Base-by-base conservation (phyloP, 2,329 filamentous ascomycete genomes). In the Cercospora sp. region DNA sequence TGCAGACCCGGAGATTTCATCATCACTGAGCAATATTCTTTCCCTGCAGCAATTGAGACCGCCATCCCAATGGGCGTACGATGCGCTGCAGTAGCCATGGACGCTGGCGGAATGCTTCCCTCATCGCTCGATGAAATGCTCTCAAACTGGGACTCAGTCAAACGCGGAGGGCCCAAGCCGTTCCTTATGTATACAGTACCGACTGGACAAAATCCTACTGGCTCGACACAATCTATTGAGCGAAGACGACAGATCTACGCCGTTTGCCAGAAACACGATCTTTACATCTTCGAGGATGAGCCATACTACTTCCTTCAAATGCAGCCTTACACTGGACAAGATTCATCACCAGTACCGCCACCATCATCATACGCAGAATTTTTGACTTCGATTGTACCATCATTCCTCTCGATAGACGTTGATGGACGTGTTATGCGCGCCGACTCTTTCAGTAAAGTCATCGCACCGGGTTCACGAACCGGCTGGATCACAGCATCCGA, bases 271-370 rank as follows among this genome's bases (percentile, higher is more conserved):
- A 93, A 92, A 81, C 92, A 97, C 79, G 91, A 97, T 76, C 76
- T 97, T 48, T 91, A 88, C 81, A 94, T 97, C 76, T 82, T 97
- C 73, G 94, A 97, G 82, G 94, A 97, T 77, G 94, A 97, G 78
- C 94, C 94, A 1, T 97, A 97, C 82, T 97, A 96, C 81, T 97
- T 94, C 82, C 84, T 97, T 40, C 94, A 97, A 80, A 92, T 93
- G 90, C 88, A 91, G 73, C 88, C 90, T 0, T 94, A 93, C 80
- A 85, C 85, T 1, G 85, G 87, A 13, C 80, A 84, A 33, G 79
- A 84, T 71, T 80, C 83, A 16, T 79, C 85, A 0, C 80, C 83
- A 1, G 80, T 83, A 3, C 85, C 87, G 6, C 83, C 87, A 0
- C 89, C 90, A 6, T 80, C 83, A 40, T 87, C 82, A 12, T 87